Evolutionary conservation across 1,139 yeast species (phyloP).

Genomic region (Lodderomyces beijingensis): DNA sequence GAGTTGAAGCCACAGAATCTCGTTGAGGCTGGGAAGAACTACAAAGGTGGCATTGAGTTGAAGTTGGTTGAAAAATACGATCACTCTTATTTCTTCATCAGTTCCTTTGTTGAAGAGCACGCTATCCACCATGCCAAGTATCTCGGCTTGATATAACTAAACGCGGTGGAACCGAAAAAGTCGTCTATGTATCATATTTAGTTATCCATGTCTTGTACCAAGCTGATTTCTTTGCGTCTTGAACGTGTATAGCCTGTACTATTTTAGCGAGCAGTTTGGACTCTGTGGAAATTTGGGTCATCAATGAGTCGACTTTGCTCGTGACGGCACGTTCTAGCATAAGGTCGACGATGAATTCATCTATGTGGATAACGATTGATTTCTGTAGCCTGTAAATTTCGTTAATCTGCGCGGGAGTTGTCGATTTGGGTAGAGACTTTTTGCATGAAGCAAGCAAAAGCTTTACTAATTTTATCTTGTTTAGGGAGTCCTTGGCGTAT

Average conservation of each 20-base stretch:
- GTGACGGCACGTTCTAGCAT: constrained; percentile 41
- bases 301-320: constrained; percentile 23
- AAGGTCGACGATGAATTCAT: constrained; percentile 44
- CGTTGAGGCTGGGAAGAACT: constrained; percentile 55
- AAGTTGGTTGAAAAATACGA: constrained; percentile 79
- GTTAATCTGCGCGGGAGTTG: constrained; percentile 34
- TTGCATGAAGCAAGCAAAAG: constrained; percentile 50
- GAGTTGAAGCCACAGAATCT: constrained; percentile 80
- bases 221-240: constrained; percentile 34
- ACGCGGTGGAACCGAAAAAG: constrained; percentile 13
- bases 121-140: constrained; percentile 83
- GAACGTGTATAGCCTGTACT: constrained; percentile 34
- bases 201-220: constrained; percentile 52
- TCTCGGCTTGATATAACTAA: constrained; percentile 47
- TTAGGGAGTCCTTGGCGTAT: constrained; percentile 46
- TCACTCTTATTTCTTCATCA: constrained; percentile 84
- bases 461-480: constrained; percentile 52
- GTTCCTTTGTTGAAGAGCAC: constrained; percentile 79
- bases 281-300: constrained; percentile 22
- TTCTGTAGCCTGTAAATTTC: constrained; percentile 28
- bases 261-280: constrained; percentile 29
- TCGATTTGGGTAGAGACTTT: constrained; percentile 47
- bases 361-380: constrained; percentile 33
- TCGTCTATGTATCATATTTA: constrained; percentile 23
- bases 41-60: constrained; percentile 59